These are phyloP conservation scores for Lodderomyces theae DNA, from an alignment of 1,139 yeast genomes.

Conservation along the genomic window DNA sequence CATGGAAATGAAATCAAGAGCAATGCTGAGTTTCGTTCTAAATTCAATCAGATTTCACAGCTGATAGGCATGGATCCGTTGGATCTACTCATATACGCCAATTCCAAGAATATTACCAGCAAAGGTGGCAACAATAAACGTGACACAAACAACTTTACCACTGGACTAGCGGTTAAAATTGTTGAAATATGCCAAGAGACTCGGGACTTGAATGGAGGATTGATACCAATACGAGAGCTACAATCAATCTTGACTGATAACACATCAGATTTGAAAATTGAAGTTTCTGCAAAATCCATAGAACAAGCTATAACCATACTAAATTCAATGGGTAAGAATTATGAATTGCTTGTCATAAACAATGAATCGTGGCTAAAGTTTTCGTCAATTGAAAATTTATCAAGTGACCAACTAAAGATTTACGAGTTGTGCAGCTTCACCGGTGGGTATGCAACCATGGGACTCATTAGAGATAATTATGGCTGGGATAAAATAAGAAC, in stretches of 20 bases:
- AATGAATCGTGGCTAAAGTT: constrained; percentile 42
- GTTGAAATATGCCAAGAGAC: constrained; percentile 75
- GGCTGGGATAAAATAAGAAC: constrained; percentile 69
- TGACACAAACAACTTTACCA: constrained; percentile 50
- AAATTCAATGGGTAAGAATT: constrained; percentile 36
- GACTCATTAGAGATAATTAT: constrained; percentile 65
- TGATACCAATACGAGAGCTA: constrained; percentile 64
- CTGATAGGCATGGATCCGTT: constrained; percentile 85
- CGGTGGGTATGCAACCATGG: constrained; percentile 62
- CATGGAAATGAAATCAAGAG: constrained; percentile 60
- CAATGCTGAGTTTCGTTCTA: constrained; percentile 62
- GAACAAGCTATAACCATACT: constrained; percentile 20
- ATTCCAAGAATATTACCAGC: constrained; percentile 13
- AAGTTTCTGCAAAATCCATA: constrained; percentile 21
- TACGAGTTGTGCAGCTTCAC: constrained; percentile 70
- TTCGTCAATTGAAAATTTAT: constrained; percentile 31
- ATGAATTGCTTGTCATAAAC: constrained; percentile 31
- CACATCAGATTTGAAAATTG: constrained; percentile 18
- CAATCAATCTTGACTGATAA: constrained; percentile 20
- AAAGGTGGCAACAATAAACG: constrained; percentile 7
- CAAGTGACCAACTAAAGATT: constrained; percentile 63
- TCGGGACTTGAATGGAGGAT: constrained; percentile 74
- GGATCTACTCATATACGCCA: constrained; percentile 39
- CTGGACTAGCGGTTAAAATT: constrained; percentile 66
- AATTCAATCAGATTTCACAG: constrained; percentile 72